These are phyloP conservation scores for Lipomyces starkeyi DNA, from an alignment of 805 yeast species.

Conservation along the genomic window DNA sequence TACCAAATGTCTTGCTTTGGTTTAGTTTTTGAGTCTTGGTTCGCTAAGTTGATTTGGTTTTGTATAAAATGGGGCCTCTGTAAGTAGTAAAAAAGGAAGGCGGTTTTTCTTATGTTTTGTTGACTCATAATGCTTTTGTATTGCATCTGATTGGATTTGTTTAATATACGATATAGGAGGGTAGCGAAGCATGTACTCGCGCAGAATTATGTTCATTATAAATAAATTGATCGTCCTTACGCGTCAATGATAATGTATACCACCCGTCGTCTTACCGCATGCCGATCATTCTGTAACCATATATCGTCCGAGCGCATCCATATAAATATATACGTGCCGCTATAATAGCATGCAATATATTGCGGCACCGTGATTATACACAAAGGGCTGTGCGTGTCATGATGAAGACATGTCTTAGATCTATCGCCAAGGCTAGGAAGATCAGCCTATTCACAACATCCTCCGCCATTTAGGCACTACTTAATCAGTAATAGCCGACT, in stretches of 20 bases:
- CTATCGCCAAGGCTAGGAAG: not conserved
- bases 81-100: not conserved
- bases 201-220: not conserved
- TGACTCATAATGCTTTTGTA: not conserved
- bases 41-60: not conserved
- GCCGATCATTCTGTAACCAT: not conserved
- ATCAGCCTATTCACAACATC: not conserved
- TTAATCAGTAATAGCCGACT: conserved; percentile 20
- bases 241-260: not conserved
- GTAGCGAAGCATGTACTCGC: not conserved
- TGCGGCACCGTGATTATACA: not conserved
- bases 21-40: not conserved
- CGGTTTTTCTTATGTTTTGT: not conserved
- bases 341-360: not conserved
- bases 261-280: not conserved
- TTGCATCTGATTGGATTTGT: not conserved
- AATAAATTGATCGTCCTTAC: not conserved
- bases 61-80: not conserved
- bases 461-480: not conserved
- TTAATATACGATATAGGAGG: not conserved
- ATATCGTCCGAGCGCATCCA: not conserved
- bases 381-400: not conserved
- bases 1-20: not conserved
- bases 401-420: not conserved
- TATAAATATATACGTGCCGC: not conserved